Evolutionary conservation across 2,329 filamentous ascomycete genomes (phyloP), one percentile per base, ranked within the genome.

Genomic region (Shiraia bambusicola): DNA sequence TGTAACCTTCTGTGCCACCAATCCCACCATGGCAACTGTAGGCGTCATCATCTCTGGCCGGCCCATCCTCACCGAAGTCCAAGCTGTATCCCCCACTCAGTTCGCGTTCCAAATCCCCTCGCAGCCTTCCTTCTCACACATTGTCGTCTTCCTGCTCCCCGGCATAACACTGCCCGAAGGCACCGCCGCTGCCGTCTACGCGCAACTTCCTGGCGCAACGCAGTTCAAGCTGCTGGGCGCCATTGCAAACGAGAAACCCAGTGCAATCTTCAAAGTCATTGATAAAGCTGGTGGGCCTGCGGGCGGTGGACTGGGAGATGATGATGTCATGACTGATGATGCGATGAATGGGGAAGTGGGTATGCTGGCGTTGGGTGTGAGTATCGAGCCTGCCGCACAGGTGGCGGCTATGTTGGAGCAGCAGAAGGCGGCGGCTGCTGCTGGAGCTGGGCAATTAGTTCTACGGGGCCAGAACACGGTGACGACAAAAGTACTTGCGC

Each of bases 131-230:
- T 83, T 86, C 67, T 76, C 73, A 40, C 90, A 97, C 66, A 80
- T 97, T 40, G 86, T 90, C 59, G 83, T 97, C 42, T 95, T 97
- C 72, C 77, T 96, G 26, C 80, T 96, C 1, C 94, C 93, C 0
- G 86, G 85, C 30, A 76, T 86, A 8, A 69, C 78, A 8, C 77
- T 98, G 0, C 91, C 91, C 0, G 75, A 79, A 3, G 80, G 82
- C 54, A 87, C 87, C 14, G 92, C 89, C 4, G 93, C 91, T 11
- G 88, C 90, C 33, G 92, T 98, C 50, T 97, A 96, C 72, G 80
- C 95, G 34, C 86, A 91, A 52, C 73, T 86, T n/a, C 80, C 82
- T 3, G 71, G 71, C 7, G 56, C 70, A 39, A 68, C 54, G 66
- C 80, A 84, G 33, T 95, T 95, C 72, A 83, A 79, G 46, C 88